Conservation (phyloP, 129 eudicot genomes). For the Ambrosia artemisiifolia region DNA sequence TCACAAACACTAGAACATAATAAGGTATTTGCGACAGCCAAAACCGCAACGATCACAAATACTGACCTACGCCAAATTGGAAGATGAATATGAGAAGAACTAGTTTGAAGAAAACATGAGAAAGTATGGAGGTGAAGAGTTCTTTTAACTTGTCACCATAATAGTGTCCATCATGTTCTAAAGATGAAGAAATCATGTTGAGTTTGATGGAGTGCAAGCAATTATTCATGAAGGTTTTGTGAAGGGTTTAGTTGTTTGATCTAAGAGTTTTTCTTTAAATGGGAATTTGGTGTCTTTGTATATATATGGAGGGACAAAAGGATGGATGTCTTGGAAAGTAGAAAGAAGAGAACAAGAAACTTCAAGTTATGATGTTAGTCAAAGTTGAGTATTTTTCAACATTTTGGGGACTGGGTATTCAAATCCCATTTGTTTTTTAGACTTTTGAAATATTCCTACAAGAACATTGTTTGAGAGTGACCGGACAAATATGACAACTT, state of each 20-base stretch:
- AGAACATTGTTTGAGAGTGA: slow-evolving; percentile 6
- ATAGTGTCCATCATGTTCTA: not conserved
- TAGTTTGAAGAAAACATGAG: slow-evolving; percentile 17
- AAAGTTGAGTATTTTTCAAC: slow-evolving; percentile 15
- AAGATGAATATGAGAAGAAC: slow-evolving; percentile 22
- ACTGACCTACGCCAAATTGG: slow-evolving; percentile 30
- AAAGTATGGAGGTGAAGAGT: slow-evolving; percentile 25
- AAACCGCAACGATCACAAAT: not conserved
- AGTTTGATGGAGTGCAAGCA: not conserved
- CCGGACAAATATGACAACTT: not conserved
- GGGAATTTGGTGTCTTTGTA: slow-evolving; percentile 1
- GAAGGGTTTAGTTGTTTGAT: not conserved
- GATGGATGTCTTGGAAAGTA: slow-evolving; percentile 2
- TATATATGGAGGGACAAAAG: slow-evolving; percentile 3
- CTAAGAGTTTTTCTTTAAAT: not conserved
- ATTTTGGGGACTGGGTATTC: slow-evolving; percentile 8
- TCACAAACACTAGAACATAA: not conserved
- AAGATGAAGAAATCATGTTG: slow-evolving; percentile 5
- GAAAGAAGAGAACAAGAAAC: slow-evolving; percentile 23
- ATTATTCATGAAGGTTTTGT: not conserved
- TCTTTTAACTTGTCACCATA: slow-evolving; percentile 13
- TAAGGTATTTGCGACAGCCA: not conserved
- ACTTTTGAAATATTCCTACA: not conserved
- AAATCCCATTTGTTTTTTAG: not conserved
- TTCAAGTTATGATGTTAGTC: slow-evolving; percentile 16